Evolutionary conservation across 345 rosid genomes (phyloP), one percentile per base, ranked within the genome.

Genomic region (Kernera saxatilis): DNA sequence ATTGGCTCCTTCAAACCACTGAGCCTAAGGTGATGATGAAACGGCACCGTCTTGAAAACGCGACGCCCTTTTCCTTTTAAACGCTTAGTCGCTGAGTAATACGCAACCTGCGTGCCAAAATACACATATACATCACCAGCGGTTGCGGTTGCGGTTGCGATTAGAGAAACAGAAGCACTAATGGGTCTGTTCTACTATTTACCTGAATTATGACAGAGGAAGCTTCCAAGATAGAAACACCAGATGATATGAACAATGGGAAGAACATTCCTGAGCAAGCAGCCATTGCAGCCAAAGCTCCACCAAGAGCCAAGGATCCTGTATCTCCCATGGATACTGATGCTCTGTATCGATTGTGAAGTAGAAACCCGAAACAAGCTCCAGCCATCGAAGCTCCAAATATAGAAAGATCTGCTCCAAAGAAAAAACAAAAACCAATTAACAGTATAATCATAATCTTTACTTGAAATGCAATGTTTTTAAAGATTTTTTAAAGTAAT

Each of bases 351-450:
- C 92, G 82, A 35, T 91, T 91, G 79, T 91, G 97, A 73, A 89
- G 70, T 72, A 91, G 88, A 76, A 93, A 93, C 58, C 98, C 97
- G 60, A 87, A 81, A 81, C 96, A 89, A 57, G 96, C 92, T 79
- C 96, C 98, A 3, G 96, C 97, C 98, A 93, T 91, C 3, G 97
- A 84, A 62, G 94, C 84, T 78, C 97, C 98, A 72, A 93, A 93
- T 81, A 91, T 58, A 40, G 92, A 83, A 37, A 93, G 87, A 67
- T 87, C 98, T 93, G 78, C 32, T 75, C 73, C 13, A 3, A 45
- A 69, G 64, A 46, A n/a, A 8, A 18, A 3, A 3, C 55, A 3
- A 8, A 12, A 17, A 52, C n/a, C 3, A 8, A 13, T 5, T 35
- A 35, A n/a, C n/a, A n/a, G n/a, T n/a, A n/a, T n/a, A 1, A 11